Evolutionary conservation across 1,284 basidiomycete species (phyloP).

Genomic region (Entoloma clypeatum): DNA sequence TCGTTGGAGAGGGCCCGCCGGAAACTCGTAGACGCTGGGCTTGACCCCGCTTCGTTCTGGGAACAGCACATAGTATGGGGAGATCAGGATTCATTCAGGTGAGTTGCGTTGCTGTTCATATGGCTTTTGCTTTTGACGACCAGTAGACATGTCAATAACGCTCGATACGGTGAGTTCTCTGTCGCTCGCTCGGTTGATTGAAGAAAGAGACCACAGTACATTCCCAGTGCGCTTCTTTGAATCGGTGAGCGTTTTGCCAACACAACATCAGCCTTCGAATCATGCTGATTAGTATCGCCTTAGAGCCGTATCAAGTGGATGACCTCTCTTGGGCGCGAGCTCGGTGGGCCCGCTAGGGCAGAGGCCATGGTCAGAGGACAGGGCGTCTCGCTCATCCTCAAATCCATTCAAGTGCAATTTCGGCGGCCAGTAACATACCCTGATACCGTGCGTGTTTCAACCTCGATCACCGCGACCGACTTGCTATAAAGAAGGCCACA

Average conservation of each 20-base stretch:
- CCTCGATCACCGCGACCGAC: conserved; percentile 7
- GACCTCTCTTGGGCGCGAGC: conserved; percentile 46
- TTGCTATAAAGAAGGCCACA: neutral
- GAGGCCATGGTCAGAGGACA: conserved; percentile 54
- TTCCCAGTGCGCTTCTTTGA: conserved; percentile 59
- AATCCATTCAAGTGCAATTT: conserved; percentile 63
- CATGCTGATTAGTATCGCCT: conserved; percentile 2
- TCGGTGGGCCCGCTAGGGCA: conserved; percentile 54
- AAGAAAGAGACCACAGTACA: neutral
- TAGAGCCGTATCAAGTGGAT: conserved; percentile 68
- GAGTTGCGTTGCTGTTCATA: conserved; percentile 22
- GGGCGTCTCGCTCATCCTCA: conserved; percentile 68
- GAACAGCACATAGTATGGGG: conserved; percentile 73
- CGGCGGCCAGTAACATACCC: conserved; percentile 66
- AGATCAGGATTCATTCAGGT: conserved; percentile 74
- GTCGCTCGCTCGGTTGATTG: neutral
- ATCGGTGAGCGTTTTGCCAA: conserved; percentile 50
- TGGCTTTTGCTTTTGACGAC: neutral
- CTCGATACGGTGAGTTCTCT: conserved; percentile 53
- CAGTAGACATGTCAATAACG: conserved; percentile 72
- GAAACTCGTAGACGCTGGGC: conserved; percentile 46
- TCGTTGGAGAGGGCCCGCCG: conserved; percentile 36
- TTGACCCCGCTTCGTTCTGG: conserved; percentile 62
- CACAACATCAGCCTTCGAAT: neutral
- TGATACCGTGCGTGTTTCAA: conserved; percentile 51